Percentiles rank a stretch among this genome's conserved stretches.
Conservation (phyloP, 2,329 filamentous ascomycete genomes). For the Lachnellula hyalina region DNA sequence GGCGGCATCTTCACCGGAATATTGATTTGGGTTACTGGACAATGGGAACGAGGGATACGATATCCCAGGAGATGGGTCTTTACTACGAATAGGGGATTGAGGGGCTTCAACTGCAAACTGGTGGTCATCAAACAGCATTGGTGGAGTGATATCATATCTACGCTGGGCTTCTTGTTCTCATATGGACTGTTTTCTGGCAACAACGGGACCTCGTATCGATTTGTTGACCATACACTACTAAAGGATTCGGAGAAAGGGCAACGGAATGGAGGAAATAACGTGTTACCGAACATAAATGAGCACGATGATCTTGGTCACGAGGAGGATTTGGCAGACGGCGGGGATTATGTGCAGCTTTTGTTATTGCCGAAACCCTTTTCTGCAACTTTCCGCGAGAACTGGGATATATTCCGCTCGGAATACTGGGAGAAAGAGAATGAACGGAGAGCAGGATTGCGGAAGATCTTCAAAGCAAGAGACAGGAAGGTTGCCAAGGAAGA, state of each 20-base stretch:
- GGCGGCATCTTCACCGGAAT: constrained; percentile 82
- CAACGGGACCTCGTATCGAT: constrained; percentile 66
- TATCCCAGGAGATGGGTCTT: constrained; percentile 92
- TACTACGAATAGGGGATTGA: constrained; percentile 81
- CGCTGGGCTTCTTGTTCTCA: constrained; percentile 71
- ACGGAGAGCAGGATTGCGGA: constrained; percentile 66
- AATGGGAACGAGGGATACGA: constrained; percentile 91
- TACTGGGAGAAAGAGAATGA: constrained; percentile 99
- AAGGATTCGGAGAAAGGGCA: constrained; percentile 56
- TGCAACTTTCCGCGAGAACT: constrained; percentile 90
- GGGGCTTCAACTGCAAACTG: constrained; percentile 93
- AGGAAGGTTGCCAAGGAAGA: constrained; percentile 61
- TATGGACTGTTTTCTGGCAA: constrained; percentile 66
- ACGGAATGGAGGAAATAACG: constrained; percentile 37
- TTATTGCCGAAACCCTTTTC: constrained; percentile 93
- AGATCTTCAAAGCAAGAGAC: constrained; percentile 64
- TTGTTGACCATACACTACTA: constrained; percentile 61
- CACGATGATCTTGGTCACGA: constrained; percentile 67
- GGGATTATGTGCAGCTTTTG: constrained; percentile 86
- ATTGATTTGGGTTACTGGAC: constrained; percentile 88
- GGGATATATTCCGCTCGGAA: constrained; percentile 88
- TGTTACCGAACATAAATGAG: constrained; percentile 39
- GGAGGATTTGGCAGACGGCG: constrained; percentile 84
- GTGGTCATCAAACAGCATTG: constrained; percentile 80
- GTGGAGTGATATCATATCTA: constrained; percentile 72